Percentiles rank a stretch among this genome's conserved stretches.
phyloP scores from a whole-genome alignment of 2,329 filamentous ascomycete genomes.

The Shiraia bambusicola region DNA sequence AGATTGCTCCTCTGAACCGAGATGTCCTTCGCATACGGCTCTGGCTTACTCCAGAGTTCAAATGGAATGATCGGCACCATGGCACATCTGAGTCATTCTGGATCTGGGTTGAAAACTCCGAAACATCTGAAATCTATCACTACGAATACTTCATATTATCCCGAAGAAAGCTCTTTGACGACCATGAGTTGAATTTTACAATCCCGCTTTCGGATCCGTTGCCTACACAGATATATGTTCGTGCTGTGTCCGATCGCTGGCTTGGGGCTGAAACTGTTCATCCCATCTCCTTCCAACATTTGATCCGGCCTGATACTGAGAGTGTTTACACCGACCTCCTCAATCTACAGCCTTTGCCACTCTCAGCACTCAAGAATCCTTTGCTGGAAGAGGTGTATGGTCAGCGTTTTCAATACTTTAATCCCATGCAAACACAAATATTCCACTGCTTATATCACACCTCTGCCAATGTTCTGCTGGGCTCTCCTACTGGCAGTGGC shows the following conservation, averaged over 20 bases:
- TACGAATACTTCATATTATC: slow-evolving; percentile 96
- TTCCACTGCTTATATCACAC: slow-evolving; percentile 97
- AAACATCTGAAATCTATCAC: slow-evolving; percentile 96
- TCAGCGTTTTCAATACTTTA: slow-evolving; percentile 91
- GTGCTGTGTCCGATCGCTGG: slow-evolving; percentile 93
- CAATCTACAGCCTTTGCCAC: slow-evolving; percentile 84
- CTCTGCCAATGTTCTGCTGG: slow-evolving; percentile 84
- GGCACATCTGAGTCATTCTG: slow-evolving; percentile 96
- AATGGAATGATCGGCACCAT: slow-evolving; percentile 91
- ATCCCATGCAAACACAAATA: slow-evolving; percentile 98
- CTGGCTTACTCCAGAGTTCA: slow-evolving; percentile 83
- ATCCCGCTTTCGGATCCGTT: slow-evolving; percentile 92
- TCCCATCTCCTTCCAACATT: slow-evolving; percentile 93
- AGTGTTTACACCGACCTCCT: slow-evolving; percentile 95
- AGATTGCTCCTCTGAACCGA: slow-evolving; percentile 92
- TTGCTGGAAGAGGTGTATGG: slow-evolving; percentile 85
- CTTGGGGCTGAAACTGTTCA: slow-evolving; percentile 94
- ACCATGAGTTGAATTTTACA: slow-evolving; percentile 97
- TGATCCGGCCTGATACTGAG: slow-evolving; percentile 95
- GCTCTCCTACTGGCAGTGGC: slow-evolving; percentile 93
- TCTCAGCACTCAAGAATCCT: slow-evolving; percentile 84
- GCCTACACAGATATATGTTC: slow-evolving; percentile 93
- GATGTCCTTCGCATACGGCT: slow-evolving; percentile 92
- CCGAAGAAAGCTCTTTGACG: slow-evolving; percentile 84
- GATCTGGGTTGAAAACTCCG: slow-evolving; percentile 98